Evolutionary conservation across 2,329 filamentous ascomycete genomes (phyloP).

Genomic region (Neofusicoccum parvum): DNA sequence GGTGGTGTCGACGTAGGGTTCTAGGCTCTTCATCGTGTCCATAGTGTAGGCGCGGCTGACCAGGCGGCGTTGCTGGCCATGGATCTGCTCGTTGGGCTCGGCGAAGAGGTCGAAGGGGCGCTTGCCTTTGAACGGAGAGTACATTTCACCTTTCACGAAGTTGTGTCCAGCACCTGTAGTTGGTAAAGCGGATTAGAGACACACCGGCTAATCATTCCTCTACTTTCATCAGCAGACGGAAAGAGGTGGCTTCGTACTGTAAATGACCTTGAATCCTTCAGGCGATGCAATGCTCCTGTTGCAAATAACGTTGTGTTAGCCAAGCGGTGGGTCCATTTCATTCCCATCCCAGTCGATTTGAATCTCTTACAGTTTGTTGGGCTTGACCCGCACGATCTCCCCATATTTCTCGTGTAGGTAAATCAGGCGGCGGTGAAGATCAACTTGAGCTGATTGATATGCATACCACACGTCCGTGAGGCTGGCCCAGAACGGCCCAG

Average conservation of each 20-base stretch:
- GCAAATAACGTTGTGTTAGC: neutral
- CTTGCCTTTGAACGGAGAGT: neutral
- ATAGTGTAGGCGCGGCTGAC: neutral
- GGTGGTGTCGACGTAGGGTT: neutral
- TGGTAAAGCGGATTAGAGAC: too few species aligned
- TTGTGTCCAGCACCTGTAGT: neutral
- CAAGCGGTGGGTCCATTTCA: neutral
- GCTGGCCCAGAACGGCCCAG: slow-evolving; percentile 33
- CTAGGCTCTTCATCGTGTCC: slow-evolving; percentile 7
- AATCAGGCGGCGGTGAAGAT: slow-evolving; percentile 54
- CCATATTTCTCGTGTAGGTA: slow-evolving; percentile 71
- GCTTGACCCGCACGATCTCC: slow-evolving; percentile 74
- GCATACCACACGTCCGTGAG: slow-evolving; percentile 32
- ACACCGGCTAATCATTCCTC: neutral
- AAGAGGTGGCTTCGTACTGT: neutral
- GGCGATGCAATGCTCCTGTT: neutral
- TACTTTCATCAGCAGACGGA: neutral
- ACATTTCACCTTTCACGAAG: neutral
- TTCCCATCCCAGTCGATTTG: neutral
- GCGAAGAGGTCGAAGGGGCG: neutral
- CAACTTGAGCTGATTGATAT: slow-evolving; percentile 32
- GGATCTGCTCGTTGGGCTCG: neutral
- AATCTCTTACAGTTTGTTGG: slow-evolving; percentile 65
- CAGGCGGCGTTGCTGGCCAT: neutral
- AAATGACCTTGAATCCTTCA: neutral